phyloP scores from a whole-genome alignment of 257 asterid genomes.

The Craterostigma plantagineum region DNA sequence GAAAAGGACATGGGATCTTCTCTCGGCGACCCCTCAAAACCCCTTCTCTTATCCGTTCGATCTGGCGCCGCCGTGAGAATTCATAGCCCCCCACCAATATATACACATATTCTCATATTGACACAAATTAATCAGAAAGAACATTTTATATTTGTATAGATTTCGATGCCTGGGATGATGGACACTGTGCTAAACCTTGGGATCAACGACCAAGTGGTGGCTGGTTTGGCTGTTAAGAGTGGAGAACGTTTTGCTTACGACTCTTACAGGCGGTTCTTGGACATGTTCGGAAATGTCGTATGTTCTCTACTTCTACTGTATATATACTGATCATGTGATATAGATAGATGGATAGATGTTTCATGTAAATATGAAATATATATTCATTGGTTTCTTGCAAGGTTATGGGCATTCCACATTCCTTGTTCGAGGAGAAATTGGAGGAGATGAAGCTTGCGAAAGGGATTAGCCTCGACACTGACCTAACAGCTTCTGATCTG shows the following conservation, averaged over 20 bases:
- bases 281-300: conserved; percentile 94
- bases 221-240: conserved; percentile 76
- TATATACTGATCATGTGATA: neutral
- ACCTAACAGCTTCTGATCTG: conserved; percentile 69
- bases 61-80: conserved; percentile 9
- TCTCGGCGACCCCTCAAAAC: conserved; percentile 68
- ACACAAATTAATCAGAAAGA: too few relatives aligned
- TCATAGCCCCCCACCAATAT: neutral
- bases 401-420: conserved; percentile 88
- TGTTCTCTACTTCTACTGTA: conserved; percentile 11
- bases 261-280: conserved; percentile 77
- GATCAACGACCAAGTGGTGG: conserved; percentile 69
- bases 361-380: too few relatives aligned
- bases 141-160: conserved; percentile 31
- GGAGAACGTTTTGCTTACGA: conserved; percentile 93
- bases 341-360: too few relatives aligned
- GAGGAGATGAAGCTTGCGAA: conserved; percentile 40
- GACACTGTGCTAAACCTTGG: conserved; percentile 94
- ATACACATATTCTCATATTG: neutral
- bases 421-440: conserved; percentile 64
- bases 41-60: conserved; percentile 83
- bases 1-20: conserved; percentile 77
- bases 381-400: too few relatives aligned
- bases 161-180: conserved; percentile 99
- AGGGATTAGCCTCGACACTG: conserved; percentile 58